Evolutionary conservation across 2,329 filamentous ascomycete genomes (phyloP).

Genomic region (Colletotrichum sidae): DNA sequence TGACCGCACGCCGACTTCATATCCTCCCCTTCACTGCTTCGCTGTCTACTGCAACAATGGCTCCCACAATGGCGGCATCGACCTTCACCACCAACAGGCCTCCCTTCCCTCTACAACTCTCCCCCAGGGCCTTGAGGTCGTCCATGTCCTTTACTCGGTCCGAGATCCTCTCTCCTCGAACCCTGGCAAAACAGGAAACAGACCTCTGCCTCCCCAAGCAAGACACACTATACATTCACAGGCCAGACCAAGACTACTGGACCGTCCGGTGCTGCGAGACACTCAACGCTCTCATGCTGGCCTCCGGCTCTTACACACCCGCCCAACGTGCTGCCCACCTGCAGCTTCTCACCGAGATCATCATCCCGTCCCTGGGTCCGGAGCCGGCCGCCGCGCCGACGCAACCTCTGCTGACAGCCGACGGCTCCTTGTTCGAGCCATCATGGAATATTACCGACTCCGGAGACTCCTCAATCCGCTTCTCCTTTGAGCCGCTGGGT

Average conservation of each 20-base stretch:
- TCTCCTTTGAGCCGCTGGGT: conserved; percentile 37
- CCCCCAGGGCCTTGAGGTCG: conserved; percentile 14
- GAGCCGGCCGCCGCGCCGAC: conserved; percentile 30
- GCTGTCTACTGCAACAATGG: conserved; percentile 12
- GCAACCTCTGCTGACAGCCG: conserved; percentile 31
- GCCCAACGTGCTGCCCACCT: conserved; percentile 32
- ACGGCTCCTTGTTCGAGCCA: conserved; percentile 36
- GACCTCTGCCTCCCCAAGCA: conserved; percentile 30
- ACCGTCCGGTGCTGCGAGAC: conserved; percentile 30
- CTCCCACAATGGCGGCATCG: conserved; percentile 25
- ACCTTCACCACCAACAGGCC: conserved; percentile 18
- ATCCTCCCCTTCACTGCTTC: not conserved
- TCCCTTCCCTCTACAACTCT: conserved; percentile 21
- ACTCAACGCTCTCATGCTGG: conserved; percentile 34
- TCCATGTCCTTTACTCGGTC: conserved; percentile 21
- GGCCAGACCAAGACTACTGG: conserved; percentile 37
- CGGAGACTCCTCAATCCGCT: conserved; percentile 34
- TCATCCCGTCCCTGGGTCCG: conserved; percentile 35
- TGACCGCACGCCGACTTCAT: not conserved
- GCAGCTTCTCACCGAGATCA: conserved; percentile 32
- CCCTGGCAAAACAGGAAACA: conserved; percentile 29
- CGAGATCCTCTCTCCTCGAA: conserved; percentile 25
- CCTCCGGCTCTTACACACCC: conserved; percentile 34
- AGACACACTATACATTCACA: conserved; percentile 31
- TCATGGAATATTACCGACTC: conserved; percentile 37